Evolutionary conservation across 2,329 filamentous ascomycete genomes (phyloP).

Genomic region (Cadophora sp.): DNA sequence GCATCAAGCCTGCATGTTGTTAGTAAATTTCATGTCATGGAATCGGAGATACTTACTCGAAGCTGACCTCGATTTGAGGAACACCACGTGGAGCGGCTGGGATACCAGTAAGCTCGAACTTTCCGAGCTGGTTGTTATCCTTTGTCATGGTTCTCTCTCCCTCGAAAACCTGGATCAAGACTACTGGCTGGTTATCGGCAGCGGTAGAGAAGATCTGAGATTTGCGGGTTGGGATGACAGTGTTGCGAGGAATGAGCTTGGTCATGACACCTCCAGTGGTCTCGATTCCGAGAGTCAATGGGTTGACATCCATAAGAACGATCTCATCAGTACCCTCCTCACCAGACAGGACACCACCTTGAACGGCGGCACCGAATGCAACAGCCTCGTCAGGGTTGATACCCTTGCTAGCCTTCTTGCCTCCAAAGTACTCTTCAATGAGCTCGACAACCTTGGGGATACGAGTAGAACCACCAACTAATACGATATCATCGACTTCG

Average conservation of each 20-base stretch:
- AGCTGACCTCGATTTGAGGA: constrained; percentile 97
- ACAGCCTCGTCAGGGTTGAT: constrained; percentile 99
- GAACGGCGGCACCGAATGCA: constrained; percentile 95
- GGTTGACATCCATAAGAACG: constrained; percentile 97
- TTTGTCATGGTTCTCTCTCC: constrained; percentile 94
- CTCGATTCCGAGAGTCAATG: constrained; percentile 94
- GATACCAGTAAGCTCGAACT: constrained; percentile 97
- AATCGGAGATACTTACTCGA: constrained; percentile 58
- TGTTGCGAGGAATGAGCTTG: constrained; percentile 94
- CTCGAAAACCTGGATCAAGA: constrained; percentile 95
- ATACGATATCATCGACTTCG: constrained; percentile 94
- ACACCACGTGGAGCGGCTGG: constrained; percentile 94
- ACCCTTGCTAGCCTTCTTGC: constrained; percentile 98
- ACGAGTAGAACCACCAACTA: constrained; percentile 98
- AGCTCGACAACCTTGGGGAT: constrained; percentile 96
- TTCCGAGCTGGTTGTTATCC: constrained; percentile 96
- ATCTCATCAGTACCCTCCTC: constrained; percentile 81
- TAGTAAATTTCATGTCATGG: background rate
- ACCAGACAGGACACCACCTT: constrained; percentile 92
- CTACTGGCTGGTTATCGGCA: constrained; percentile 94
- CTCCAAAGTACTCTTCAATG: constrained; percentile 92
- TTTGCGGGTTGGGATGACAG: constrained; percentile 93
- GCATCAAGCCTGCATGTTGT: constrained; percentile 69
- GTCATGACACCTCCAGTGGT: constrained; percentile 98
- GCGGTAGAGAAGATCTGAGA: constrained; percentile 97